A percentile compares a stretch with the other conserved stretches of the same genome.
Evolutionary conservation across 345 rosid species (phyloP).

Genomic region (Noccaea caerulescens): DNA sequence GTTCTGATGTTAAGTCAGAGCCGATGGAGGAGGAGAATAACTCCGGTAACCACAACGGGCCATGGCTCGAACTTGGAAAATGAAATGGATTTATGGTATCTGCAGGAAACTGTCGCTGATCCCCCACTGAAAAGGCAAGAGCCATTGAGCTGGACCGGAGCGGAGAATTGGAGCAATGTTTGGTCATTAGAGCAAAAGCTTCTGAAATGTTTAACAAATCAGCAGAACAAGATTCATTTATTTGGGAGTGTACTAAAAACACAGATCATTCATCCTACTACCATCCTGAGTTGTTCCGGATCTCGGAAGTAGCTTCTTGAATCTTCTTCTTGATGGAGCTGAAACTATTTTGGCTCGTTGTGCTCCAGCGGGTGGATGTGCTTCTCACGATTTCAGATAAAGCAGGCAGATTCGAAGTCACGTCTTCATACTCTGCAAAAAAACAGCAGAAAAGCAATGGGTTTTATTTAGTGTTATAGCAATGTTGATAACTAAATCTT

Average conservation of each 20-base stretch:
- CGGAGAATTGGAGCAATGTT: neutral
- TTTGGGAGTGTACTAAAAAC: neutral
- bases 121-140: neutral
- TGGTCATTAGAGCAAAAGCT: constrained; percentile 13
- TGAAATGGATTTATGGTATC: constrained; percentile 7
- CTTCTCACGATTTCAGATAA: constrained; percentile 71
- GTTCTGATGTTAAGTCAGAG: constrained; percentile 61
- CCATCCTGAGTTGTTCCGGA: constrained; percentile 69
- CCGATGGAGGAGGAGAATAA: constrained; percentile 64
- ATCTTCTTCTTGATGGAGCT: constrained; percentile 72
- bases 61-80: constrained; percentile 76
- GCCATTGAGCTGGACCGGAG: neutral
- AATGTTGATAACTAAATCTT: constrained; percentile 27
- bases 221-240: constrained; percentile 7
- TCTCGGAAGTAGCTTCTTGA: constrained; percentile 80
- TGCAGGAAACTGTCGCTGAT: neutral
- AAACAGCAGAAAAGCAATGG: constrained; percentile 14
- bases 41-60: constrained; percentile 43
- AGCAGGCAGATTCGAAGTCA: constrained; percentile 54
- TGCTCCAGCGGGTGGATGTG: constrained; percentile 69
- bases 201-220: constrained; percentile 4
- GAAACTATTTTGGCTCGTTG: constrained; percentile 62
- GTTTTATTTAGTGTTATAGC: neutral
- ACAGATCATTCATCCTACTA: constrained; percentile 17
- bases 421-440: constrained; percentile 69